Evolutionary conservation across 2,329 filamentous ascomycete species (phyloP).

Genomic region (Pseudofabraea citricarpa): DNA sequence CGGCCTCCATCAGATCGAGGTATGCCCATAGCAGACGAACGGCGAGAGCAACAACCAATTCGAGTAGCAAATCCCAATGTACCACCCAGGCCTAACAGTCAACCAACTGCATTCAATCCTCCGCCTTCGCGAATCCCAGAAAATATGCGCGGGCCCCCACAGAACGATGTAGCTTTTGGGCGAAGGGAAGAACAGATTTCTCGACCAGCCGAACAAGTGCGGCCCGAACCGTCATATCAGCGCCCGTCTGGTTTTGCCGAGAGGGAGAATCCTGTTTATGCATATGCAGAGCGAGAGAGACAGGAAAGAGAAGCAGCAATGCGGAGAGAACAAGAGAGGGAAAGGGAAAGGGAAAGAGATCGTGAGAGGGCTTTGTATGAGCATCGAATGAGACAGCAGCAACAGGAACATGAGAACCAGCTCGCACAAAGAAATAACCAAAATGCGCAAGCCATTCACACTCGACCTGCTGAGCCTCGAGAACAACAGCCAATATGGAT

Average conservation of each 20-base stretch:
- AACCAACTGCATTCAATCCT: slow-evolving; percentile 26
- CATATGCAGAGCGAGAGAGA: slow-evolving; percentile 47
- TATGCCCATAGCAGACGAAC: slow-evolving; percentile 40
- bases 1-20: slow-evolving; percentile 38
- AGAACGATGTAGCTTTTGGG: slow-evolving; percentile 16
- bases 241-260: slow-evolving; percentile 21
- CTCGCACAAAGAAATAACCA: slow-evolving; percentile 17
- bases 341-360: slow-evolving; percentile 33
- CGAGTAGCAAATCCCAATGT: slow-evolving; percentile 23
- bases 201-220: slow-evolving; percentile 28
- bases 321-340: slow-evolving; percentile 13
- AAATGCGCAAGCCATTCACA: slow-evolving; percentile 13
- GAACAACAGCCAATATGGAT: slow-evolving; percentile 25
- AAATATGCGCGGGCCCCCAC: slow-evolving; percentile 9
- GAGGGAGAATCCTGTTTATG: slow-evolving; percentile 35
- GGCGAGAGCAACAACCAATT: slow-evolving; percentile 28
- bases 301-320: slow-evolving; percentile 14
- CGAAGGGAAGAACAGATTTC: slow-evolving; percentile 13
- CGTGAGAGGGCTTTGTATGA: slow-evolving; percentile 19
- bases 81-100: slow-evolving; percentile 28
- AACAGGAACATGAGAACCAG: slow-evolving; percentile 21
- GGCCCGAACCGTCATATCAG: slow-evolving; percentile 27
- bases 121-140: slow-evolving; percentile 42
- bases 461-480: slow-evolving; percentile 19
- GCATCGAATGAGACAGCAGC: slow-evolving; percentile 9